Evolutionary conservation across 2,329 filamentous ascomycete species (phyloP), one percentile per base, ranked within the genome.

Genomic region (Neurospora sp.): DNA sequence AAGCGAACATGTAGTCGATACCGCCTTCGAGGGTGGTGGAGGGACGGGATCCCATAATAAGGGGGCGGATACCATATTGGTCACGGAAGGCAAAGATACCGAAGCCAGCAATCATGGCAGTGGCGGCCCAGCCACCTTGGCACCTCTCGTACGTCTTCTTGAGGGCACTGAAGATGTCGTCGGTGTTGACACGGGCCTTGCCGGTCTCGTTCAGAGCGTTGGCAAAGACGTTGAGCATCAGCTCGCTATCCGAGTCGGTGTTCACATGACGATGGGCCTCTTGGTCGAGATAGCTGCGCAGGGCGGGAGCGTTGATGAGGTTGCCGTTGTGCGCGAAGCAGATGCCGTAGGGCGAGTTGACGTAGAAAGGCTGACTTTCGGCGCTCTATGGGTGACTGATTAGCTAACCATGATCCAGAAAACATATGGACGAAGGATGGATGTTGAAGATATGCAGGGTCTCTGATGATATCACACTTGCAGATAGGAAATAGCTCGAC

Each of bases 311-410:
- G 77, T 96, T 87, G 83, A 96, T 92, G 66, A 97, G 84, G 81
- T 97, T 97, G 71, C 94, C 93, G 77, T 97, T 97, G 81, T 96
- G 90, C 28, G 74, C 90, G 87, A 78, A 96, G 76, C 87, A 91
- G 75, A 96, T 91, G 66, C 93, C 93, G 77, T 93, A 96, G 1
- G 92, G 92, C 70, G 86, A 87, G 82, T 97, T 97, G 76, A 96
- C 92, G 78, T 96, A 97, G 80, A 97, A 97, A 0, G 94, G 94
- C 80, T 97, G 93, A 11, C 92, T 92, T 81, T 97, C 93, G 8
- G 92, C 89, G 77, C 92, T 95, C 70, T 70, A 71, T 17, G 69
- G 36, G 65, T 62, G 23, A 36, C 28, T 10, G 3, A 10, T 62
- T 36, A 62, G 52, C 23, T 1, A 62, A 62, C 6, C 0, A 2